Evolutionary conservation across 169 alveolate genomes (phyloP).

Genomic region (Eimeria mitis): DNA sequence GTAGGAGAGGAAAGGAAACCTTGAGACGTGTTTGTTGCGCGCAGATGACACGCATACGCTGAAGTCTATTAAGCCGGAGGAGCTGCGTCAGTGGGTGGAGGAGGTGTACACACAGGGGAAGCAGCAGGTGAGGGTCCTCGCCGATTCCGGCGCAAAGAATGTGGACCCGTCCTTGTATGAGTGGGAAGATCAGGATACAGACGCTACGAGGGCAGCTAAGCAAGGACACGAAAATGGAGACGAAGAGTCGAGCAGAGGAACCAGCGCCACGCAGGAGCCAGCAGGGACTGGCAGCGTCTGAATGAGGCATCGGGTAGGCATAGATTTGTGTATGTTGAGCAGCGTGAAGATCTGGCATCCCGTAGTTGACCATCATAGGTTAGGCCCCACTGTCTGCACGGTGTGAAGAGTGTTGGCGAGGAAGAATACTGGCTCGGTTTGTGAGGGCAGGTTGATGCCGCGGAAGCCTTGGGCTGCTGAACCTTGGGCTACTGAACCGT

Average conservation of each 20-base stretch:
- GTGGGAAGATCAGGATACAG: conserved; percentile 43
- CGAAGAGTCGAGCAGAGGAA: conserved; percentile 38
- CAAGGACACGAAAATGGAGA: conserved; percentile 3
- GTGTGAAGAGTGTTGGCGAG: not conserved
- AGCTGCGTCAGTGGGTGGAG: conserved; percentile 81
- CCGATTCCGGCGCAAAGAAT: conserved; percentile 73
- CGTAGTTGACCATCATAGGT: not conserved
- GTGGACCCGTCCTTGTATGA: conserved; percentile 82
- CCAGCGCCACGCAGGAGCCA: conserved; percentile 62
- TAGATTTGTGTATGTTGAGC: not conserved
- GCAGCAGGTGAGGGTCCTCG: conserved; percentile 70
- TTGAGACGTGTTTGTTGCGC: not conserved
- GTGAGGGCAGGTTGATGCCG: no score
- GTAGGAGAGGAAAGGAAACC: not conserved
- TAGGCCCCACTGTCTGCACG: not conserved
- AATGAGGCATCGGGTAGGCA: not conserved
- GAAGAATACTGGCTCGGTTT: not conserved
- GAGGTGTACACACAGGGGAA: conserved; percentile 78
- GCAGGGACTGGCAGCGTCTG: conserved; percentile 41
- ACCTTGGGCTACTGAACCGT: no score
- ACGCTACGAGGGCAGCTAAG: conserved; percentile 29
- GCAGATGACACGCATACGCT: conserved; percentile 82
- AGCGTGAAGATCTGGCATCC: not conserved
- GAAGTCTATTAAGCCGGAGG: conserved; percentile 76
- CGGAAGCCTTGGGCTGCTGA: not conserved